Percentiles rank a stretch among this genome's conserved stretches.
Conservation (phyloP, 805 yeast genomes). For the Wickerhamiella siamensis region DNA sequence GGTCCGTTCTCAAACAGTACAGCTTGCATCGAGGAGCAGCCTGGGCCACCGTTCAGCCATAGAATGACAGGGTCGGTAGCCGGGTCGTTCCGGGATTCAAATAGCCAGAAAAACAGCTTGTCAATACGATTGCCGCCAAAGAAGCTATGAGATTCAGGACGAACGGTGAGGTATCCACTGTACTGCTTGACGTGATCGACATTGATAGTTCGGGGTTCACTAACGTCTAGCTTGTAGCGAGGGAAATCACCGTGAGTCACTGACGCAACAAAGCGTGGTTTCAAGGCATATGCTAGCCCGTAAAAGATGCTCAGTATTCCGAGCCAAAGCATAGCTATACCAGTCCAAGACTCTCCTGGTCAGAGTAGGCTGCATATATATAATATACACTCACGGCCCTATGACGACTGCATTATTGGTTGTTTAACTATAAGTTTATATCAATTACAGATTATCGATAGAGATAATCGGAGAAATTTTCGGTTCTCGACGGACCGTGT, state of each 20-base stretch:
- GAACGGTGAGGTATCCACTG: slow-evolving; percentile 51
- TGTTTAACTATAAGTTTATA: too few relatives aligned
- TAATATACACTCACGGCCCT: too few relatives aligned
- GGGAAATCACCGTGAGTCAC: slow-evolving; percentile 10
- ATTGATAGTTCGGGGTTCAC: slow-evolving; percentile 11
- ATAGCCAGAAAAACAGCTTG: slow-evolving; percentile 85
- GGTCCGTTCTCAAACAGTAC: slow-evolving; percentile 88
- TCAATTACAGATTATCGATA: too few relatives aligned
- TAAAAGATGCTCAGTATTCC: too few relatives aligned
- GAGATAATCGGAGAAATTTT: too few relatives aligned
- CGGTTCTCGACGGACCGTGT: too few relatives aligned
- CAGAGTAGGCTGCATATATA: too few relatives aligned
- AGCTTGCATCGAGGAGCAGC: slow-evolving; percentile 86
- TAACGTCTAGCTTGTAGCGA: slow-evolving; percentile 8
- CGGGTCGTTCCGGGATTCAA: slow-evolving; percentile 84
- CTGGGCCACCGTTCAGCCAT: slow-evolving; percentile 96
- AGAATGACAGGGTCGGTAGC: slow-evolving; percentile 69
- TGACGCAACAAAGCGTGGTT: neutral
- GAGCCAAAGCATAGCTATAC: too few relatives aligned
- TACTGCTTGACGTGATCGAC: slow-evolving; percentile 51
- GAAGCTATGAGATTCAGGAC: slow-evolving; percentile 31
- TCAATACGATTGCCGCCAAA: slow-evolving; percentile 1
- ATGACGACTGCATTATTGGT: too few relatives aligned
- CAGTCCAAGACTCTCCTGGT: too few relatives aligned
- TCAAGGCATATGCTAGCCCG: neutral